Percentiles rank a stretch among this genome's conserved stretches.
Evolutionary conservation across 352 stramenopile species (phyloP).

Genomic region (Globisporangium alternatum): DNA sequence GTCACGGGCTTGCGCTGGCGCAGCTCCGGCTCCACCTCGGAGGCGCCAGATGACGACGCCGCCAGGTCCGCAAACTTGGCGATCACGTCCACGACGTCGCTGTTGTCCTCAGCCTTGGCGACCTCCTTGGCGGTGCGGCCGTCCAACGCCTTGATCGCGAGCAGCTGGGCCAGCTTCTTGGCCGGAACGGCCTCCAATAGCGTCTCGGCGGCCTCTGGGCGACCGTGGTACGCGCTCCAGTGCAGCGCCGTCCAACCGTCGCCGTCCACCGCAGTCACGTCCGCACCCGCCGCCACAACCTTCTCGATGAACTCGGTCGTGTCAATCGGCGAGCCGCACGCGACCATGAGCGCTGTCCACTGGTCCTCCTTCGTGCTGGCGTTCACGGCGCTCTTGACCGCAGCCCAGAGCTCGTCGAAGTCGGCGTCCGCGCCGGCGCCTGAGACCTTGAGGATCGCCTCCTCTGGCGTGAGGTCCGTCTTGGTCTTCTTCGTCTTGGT

Average conservation of each 20-base stretch:
- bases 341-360: constrained; percentile 84
- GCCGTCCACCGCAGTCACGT: constrained; percentile 63
- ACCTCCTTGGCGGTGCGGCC: constrained; percentile 63
- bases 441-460: constrained; percentile 66
- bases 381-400: constrained; percentile 61
- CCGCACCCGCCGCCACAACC: constrained; percentile 48
- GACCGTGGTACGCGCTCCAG: constrained; percentile 81
- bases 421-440: constrained; percentile 69
- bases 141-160: constrained; percentile 54
- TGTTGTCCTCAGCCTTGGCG: constrained; percentile 65
- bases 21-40: constrained; percentile 28
- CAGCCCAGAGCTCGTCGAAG: constrained; percentile 67
- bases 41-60: constrained; percentile 6
- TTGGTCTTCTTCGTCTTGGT: constrained; percentile 24
- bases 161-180: constrained; percentile 39
- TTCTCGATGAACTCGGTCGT: constrained; percentile 77
- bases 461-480: constrained; percentile 35
- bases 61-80: constrained; percentile 32
- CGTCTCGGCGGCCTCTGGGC: constrained; percentile 54
- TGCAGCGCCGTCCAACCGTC: constrained; percentile 83
- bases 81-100: constrained; percentile 63
- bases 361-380: constrained; percentile 68
- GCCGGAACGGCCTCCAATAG: constrained; percentile 42
- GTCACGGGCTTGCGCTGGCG: constrained; percentile 57
- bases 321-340: constrained; percentile 75